Conservation (phyloP, 495 filamentous ascomycete species). For the Aspergillus cristatus region DNA sequence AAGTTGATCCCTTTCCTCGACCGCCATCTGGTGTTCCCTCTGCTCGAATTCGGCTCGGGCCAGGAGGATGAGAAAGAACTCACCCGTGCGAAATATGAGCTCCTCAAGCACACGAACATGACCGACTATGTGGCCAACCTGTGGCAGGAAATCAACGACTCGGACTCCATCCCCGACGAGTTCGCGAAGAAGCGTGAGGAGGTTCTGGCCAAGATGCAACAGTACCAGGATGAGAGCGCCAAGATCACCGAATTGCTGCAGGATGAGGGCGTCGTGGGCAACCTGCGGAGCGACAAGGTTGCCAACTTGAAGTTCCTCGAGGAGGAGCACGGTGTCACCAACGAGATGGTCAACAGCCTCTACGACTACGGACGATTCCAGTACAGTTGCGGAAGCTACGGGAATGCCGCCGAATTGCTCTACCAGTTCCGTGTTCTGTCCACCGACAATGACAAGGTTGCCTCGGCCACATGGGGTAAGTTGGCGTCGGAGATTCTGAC, state of each 20-base stretch:
- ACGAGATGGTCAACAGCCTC: constrained; percentile 88
- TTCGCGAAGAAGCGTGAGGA: constrained; percentile 81
- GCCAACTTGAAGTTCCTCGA: constrained; percentile 95
- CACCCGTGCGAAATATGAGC: constrained; percentile 74
- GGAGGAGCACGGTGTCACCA: constrained; percentile 85
- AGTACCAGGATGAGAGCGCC: constrained; percentile 72
- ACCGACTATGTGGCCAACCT: constrained; percentile 88
- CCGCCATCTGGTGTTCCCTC: constrained; percentile 88
- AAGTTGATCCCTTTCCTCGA: constrained; percentile 89
- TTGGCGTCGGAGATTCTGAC: constrained; percentile 87
- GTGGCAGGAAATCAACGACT: constrained; percentile 75
- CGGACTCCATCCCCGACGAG: constrained; percentile 69
- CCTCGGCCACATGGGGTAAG: constrained; percentile 92
- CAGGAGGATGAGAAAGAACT: constrained; percentile 59
- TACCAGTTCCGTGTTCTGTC: constrained; percentile 96
- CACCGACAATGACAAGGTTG: constrained; percentile 94
- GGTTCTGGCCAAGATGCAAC: constrained; percentile 69
- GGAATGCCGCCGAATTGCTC: constrained; percentile 73
- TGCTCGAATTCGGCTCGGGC: constrained; percentile 70
- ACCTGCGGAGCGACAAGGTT: constrained; percentile 88
- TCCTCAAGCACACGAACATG: constrained; percentile 96
- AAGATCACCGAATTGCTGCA: constrained; percentile 78
- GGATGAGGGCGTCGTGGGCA: constrained; percentile 77
- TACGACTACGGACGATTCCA: constrained; percentile 93
- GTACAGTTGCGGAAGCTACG: constrained; percentile 92